Evolutionary conservation across 2,329 filamentous ascomycete species (phyloP), one percentile per base, ranked within the genome.

Genomic region (Pyricularia grisea): DNA sequence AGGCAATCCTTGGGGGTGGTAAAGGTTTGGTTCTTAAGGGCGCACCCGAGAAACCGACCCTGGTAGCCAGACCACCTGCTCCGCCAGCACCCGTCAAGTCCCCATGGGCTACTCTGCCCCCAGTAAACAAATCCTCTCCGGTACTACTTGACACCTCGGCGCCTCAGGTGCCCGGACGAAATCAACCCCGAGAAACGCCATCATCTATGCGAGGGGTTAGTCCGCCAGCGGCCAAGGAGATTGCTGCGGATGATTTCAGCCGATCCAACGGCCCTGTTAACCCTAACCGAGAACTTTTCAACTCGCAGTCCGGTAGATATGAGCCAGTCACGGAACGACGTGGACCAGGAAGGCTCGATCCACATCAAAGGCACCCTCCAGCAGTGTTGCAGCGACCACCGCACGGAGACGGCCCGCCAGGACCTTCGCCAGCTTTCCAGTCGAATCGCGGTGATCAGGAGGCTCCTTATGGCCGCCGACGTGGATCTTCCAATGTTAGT

Each of bases 271-370:
- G 89, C 5, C 83, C 84, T 50, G 76, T 82, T 0, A 83, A 86
- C 69, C 83, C 85, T 12, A 89, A 87, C 71, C 85, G 92, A 69
- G 94, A 98, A 77, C 83, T 98, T 0, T 98, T 89, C 81, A 97
- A 98, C 77, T 97, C 94, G n/a, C 91, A 96, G 69, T 97, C 93
- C 68, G 94, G 94, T 23, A 90, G 93, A 67, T 97, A 97, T 74
- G 94, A 98, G 76, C 93, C 94, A 20, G 94, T 94, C 3, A 83
- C 86, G 68, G 93, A 97, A 71, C 89, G 93, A 55, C 88, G 92
- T 72, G 88, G 87, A 23, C 88, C 90, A 33, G 81, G 87, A 72
- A 87, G 91, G 67, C 86, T 88, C 69, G 92, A 95, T 68, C 79
- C 83, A 68, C 84, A 87, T 71, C 84, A 87, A 69, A 88, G 91